These are phyloP conservation scores for Ceratocystis cubensis DNA, from an alignment of 2,329 filamentous ascomycete species.

Conservation along the genomic window DNA sequence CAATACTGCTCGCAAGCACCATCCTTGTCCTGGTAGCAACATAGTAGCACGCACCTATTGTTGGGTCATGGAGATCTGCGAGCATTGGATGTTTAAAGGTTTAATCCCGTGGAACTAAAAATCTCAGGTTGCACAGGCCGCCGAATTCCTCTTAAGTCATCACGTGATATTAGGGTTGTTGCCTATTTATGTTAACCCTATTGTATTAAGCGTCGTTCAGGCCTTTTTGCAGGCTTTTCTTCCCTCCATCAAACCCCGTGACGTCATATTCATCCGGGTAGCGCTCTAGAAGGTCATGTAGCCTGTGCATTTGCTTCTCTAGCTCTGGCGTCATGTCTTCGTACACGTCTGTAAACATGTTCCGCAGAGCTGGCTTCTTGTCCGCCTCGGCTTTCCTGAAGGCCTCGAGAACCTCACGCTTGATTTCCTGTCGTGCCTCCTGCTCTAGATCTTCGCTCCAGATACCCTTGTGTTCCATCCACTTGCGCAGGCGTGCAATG, in stretches of 20 bases:
- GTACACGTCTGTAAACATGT: conserved; percentile 81
- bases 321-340: conserved; percentile 73
- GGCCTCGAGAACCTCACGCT: conserved; percentile 67
- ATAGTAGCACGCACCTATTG: background rate
- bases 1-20: background rate
- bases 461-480: conserved; percentile 67
- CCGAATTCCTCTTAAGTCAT: background rate
- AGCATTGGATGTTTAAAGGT: background rate
- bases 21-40: background rate
- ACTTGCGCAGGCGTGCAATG: conserved; percentile 74
- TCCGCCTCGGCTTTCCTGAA: conserved; percentile 74
- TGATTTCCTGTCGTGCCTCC: conserved; percentile 49
- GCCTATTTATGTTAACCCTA: background rate
- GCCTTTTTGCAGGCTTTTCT: conserved; percentile 26
- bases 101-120: background rate
- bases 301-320: conserved; percentile 54
- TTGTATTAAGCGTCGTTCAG: background rate
- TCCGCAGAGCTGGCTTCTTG: conserved; percentile 59
- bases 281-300: conserved; percentile 63
- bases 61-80: background rate
- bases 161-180: background rate
- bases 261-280: conserved; percentile 93
- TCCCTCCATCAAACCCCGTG: conserved; percentile 62
- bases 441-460: conserved; percentile 83
- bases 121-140: background rate